Percentiles rank a stretch among this genome's conserved stretches.
These are phyloP conservation scores for Chalara sp. DNA, from an alignment of 2,329 filamentous ascomycete genomes.

Conservation along the genomic window DNA sequence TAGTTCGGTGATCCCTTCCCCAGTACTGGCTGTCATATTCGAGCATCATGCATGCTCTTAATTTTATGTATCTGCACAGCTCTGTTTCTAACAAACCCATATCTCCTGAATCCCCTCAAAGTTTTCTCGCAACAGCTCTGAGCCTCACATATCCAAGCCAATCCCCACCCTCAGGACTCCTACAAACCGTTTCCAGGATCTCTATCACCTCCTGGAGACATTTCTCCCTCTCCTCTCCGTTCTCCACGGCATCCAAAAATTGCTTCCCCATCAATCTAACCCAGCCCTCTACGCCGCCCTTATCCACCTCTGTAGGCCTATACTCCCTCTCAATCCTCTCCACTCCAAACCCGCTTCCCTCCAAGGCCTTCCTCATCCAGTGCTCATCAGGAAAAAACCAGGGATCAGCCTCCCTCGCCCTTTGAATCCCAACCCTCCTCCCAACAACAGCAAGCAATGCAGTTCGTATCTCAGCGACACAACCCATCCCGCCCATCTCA, in stretches of 20 bases:
- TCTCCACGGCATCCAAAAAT: conserved; percentile 47
- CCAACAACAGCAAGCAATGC: conserved; percentile 48
- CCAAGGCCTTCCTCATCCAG: conserved; percentile 41
- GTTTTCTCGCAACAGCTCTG: conserved; percentile 39
- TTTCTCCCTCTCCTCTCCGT: conserved; percentile 38
- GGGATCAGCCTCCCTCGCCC: conserved; percentile 45
- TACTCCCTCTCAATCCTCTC: conserved; percentile 55
- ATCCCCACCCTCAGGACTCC: conserved; percentile 49
- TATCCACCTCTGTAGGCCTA: conserved; percentile 52
- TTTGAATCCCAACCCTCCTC: conserved; percentile 42
- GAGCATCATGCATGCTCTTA: no score
- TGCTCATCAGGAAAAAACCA: conserved; percentile 67
- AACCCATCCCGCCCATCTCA: conserved; percentile 67
- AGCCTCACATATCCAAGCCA: conserved; percentile 49
- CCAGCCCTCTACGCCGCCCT: conserved; percentile 59
- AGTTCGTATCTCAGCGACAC: conserved; percentile 55
- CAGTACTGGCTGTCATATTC: no score
- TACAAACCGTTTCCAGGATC: conserved; percentile 47
- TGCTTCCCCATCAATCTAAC: conserved; percentile 54
- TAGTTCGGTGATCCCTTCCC: no score
- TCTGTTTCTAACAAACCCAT: neutral
- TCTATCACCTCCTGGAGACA: conserved; percentile 47
- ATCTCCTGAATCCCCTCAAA: conserved; percentile 5
- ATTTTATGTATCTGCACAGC: no score
- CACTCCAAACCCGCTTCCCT: conserved; percentile 31